Percentiles rank a stretch among this genome's conserved stretches.
Evolutionary conservation across 192 early-diverging fungal genomes (phyloP).

Genomic region (Linnemannia zychae): DNA sequence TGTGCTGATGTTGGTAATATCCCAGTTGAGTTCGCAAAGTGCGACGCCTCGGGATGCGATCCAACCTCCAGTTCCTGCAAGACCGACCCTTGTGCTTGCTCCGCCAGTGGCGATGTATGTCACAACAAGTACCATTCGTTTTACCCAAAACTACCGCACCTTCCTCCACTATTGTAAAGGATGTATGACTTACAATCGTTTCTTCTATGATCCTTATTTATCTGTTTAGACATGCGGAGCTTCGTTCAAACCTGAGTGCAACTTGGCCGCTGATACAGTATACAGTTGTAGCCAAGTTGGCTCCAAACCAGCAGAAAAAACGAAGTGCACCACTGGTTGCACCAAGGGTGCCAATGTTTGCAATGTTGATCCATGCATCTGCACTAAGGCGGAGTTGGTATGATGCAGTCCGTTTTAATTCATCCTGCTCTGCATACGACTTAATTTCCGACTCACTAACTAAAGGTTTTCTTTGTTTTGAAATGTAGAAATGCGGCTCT

Average conservation of each 20-base stretch:
- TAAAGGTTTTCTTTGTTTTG: not conserved
- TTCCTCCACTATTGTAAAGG: not conserved
- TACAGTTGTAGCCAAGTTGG: not conserved
- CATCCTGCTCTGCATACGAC: too few species aligned
- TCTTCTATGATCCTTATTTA: not conserved
- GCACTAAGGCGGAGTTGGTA: not conserved
- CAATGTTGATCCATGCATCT: constrained; percentile 13
- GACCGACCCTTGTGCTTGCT: constrained; percentile 10
- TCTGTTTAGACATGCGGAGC: not conserved
- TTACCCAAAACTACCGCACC: not conserved
- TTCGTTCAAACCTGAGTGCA: not conserved
- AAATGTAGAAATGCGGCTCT: constrained; percentile 12
- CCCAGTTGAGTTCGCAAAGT: not conserved
- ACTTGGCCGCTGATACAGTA: not conserved
- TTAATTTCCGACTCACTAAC: too few species aligned
- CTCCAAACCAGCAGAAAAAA: not conserved
- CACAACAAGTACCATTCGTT: not conserved
- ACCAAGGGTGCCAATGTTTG: not conserved
- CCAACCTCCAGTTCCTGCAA: not conserved
- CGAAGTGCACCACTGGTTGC: not conserved
- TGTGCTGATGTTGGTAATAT: not conserved
- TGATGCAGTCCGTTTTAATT: not conserved
- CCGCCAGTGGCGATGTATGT: not conserved
- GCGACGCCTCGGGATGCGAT: not conserved
- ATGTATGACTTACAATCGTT: not conserved